Base-by-base conservation (phyloP, 2,329 filamentous ascomycete species). In the Cladosporium sp. region DNA sequence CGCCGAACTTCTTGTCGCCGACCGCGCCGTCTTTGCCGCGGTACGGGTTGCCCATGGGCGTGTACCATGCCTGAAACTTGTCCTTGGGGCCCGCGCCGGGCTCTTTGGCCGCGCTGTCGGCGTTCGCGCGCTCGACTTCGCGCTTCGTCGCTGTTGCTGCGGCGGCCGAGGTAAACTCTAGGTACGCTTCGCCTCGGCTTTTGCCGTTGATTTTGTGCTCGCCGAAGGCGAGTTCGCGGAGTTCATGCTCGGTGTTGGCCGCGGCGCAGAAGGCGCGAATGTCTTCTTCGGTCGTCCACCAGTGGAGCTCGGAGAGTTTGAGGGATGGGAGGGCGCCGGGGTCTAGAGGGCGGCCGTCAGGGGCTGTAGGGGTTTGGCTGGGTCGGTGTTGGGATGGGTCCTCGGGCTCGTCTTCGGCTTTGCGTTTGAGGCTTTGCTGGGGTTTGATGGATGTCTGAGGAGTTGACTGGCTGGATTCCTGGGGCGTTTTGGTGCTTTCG, bases 141-240 rank as follows among this genome's bases (percentile, higher is more conserved):
- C 86, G 86, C 71, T 96, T 97, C 6, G 85, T 80, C 0, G 89
- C 89, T 0, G 89, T 91, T 1, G 93, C 86, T 11, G 89, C 90
- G 71, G 95, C 89, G 44, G 86, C 83, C 0, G 88, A 86, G 22
- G 80, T 78, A 63, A 97, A 90, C 63, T 96, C 89, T 43, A 97
- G 75, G 65, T 91, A 97, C 4, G 86, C 89, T 76, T 86, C 83
- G 38, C 93, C 92, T 75, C 97, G 96, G 72, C 89, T 95, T 74
- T 98, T 98, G 61, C 93, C 93, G 61, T 98, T 98, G 44, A 97
- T 91, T 69, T 98, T 98, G 72, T 97, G 93, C 69, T 98, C 93
- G 64, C 89, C 96, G 69, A 97, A 98, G 0, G 91, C 95, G 48
- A 98, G 83, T 56, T 97, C 93, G 63, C 88, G 90, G 14, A 97